A percentile compares a stretch with the other conserved stretches of the same genome.
Conservation (phyloP, 192 early-diverging fungal species). For the Entomortierella beljakovae region DNA sequence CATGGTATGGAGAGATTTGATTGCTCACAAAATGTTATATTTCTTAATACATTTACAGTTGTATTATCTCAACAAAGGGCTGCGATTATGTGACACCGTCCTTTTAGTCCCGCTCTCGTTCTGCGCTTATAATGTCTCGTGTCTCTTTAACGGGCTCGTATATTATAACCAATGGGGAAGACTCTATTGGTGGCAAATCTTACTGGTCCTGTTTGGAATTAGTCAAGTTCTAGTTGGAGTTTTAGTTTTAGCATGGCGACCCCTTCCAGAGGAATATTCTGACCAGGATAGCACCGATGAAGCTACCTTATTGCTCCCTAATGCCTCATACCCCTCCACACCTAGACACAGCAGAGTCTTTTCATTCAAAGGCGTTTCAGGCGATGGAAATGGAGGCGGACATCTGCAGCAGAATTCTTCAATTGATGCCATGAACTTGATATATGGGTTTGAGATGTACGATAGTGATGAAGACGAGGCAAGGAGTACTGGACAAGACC, state of each 20-base stretch:
- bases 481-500: not conserved
- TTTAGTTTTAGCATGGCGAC: slow-evolving; percentile 70
- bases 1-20: not conserved
- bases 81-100: slow-evolving; percentile 79
- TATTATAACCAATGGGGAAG: slow-evolving; percentile 80
- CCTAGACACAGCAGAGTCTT: slow-evolving; percentile 26
- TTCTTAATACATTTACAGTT: slow-evolving; percentile 59
- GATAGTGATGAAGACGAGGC: slow-evolving; percentile 46
- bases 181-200: slow-evolving; percentile 68
- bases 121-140: slow-evolving; percentile 79
- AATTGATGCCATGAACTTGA: slow-evolving; percentile 29
- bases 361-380: slow-evolving; percentile 33
- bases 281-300: slow-evolving; percentile 26
- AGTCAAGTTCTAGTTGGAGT: slow-evolving; percentile 74
- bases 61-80: slow-evolving; percentile 81
- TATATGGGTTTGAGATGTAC: slow-evolving; percentile 49
- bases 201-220: slow-evolving; percentile 75
- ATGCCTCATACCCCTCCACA: slow-evolving; percentile 29
- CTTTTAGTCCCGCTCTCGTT: slow-evolving; percentile 80
- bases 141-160: slow-evolving; percentile 82
- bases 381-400: slow-evolving; percentile 5
- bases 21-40: slow-evolving; percentile 20
- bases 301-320: slow-evolving; percentile 31
- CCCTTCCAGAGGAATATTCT: slow-evolving; percentile 22
- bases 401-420: slow-evolving; percentile 18